Evolutionary conservation across 805 yeast genomes (phyloP).

Genomic region (Spencermartinsiella europaea): DNA sequence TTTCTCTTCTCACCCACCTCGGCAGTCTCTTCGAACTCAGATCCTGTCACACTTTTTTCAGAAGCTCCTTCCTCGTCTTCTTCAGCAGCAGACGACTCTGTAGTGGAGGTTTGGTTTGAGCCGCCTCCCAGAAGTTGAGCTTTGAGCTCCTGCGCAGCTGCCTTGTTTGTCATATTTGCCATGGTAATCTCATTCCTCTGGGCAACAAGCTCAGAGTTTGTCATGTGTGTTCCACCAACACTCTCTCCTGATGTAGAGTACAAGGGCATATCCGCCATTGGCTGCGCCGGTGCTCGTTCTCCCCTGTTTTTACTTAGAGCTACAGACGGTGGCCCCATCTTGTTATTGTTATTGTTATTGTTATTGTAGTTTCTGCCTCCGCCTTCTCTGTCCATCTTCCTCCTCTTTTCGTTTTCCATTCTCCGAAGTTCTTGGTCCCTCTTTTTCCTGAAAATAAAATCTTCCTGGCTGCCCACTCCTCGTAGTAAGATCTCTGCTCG

Average conservation of each 20-base stretch:
- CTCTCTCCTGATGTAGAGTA: constrained; percentile 70
- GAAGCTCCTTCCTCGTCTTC: constrained; percentile 18
- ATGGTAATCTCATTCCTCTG: constrained; percentile 56
- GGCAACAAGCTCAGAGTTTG: constrained; percentile 66
- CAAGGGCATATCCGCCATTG: constrained; percentile 68
- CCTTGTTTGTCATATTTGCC: constrained; percentile 66
- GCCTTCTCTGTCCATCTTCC: constrained; percentile 38
- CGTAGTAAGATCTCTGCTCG: constrained; percentile 69
- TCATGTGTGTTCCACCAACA: constrained; percentile 61
- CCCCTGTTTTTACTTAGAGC: constrained; percentile 46
- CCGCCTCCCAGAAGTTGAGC: constrained; percentile 30
- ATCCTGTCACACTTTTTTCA: background rate
- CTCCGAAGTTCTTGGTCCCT: constrained; percentile 66
- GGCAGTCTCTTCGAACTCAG: constrained; percentile 5
- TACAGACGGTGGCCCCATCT: constrained; percentile 28
- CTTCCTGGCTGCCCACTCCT: constrained; percentile 68
- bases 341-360: constrained; percentile 3
- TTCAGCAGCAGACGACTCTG: background rate
- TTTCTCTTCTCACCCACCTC: constrained; percentile 15
- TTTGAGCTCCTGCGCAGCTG: constrained; percentile 59
- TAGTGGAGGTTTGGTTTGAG: background rate
- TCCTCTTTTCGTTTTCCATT: constrained; percentile 58
- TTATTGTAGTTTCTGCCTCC: constrained; percentile 4
- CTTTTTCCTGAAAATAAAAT: constrained; percentile 64
- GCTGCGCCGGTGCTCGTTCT: constrained; percentile 68